Evolutionary conservation across 768 basidiomycete genomes (phyloP).

Genomic region (Suillus variegatus): DNA sequence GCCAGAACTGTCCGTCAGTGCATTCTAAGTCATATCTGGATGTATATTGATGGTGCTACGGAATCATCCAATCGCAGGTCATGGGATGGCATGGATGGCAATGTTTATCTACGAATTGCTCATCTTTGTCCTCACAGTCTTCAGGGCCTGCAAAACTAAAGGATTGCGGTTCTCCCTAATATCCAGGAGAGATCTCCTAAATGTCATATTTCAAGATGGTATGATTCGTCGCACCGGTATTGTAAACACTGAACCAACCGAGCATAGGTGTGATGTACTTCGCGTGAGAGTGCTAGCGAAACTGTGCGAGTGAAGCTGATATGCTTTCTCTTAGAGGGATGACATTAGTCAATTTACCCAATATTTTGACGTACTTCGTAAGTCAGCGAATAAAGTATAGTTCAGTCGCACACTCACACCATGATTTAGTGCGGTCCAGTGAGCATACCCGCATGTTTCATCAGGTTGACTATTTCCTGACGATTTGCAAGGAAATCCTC

Average conservation of each 20-base stretch:
- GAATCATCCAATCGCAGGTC: too few species aligned
- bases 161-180: slow-evolving; percentile 24
- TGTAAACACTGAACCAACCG: not conserved
- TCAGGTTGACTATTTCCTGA: not conserved
- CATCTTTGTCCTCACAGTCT: slow-evolving; percentile 47
- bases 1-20: too few species aligned
- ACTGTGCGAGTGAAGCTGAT: not conserved
- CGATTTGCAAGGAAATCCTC: slow-evolving; percentile 15
- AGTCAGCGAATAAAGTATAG: slow-evolving; percentile 4
- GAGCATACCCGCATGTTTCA: not conserved
- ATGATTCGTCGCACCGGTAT: slow-evolving; percentile 12
- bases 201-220: slow-evolving; percentile 55
- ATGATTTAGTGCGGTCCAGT: not conserved
- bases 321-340: slow-evolving; percentile 39
- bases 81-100: too few species aligned
- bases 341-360: slow-evolving; percentile 52
- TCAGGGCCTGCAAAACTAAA: slow-evolving; percentile 42
- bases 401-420: not conserved
- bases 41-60: too few species aligned
- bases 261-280: slow-evolving; percentile 54
- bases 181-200: slow-evolving; percentile 36
- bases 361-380: slow-evolving; percentile 45
- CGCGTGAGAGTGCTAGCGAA: slow-evolving; percentile 41
- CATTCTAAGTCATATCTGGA: too few species aligned
- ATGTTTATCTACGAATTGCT: slow-evolving; percentile 13